Percentiles rank a stretch among this genome's conserved stretches.
phyloP scores from a whole-genome alignment of 345 rosid genomes.

The Abelmoschus esculentus region DNA sequence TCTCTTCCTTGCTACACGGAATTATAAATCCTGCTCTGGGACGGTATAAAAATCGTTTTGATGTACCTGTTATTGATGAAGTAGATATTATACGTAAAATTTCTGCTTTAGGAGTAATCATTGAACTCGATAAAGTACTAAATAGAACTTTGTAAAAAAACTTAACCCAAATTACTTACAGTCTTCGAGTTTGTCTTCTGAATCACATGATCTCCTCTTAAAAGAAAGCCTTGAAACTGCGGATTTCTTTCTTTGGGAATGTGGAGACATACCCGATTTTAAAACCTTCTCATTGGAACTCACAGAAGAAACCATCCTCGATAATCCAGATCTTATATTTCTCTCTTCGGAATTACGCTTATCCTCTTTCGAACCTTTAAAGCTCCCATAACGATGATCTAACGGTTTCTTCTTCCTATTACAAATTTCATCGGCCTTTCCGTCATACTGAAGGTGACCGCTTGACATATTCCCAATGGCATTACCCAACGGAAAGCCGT shows the following conservation, averaged over 20 bases:
- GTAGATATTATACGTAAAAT: background rate
- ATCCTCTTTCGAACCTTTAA: slow-evolving; percentile 6
- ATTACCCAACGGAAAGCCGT: slow-evolving; percentile 43
- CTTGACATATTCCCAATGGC: slow-evolving; percentile 35
- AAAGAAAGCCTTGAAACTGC: slow-evolving; percentile 18
- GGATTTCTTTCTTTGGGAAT: slow-evolving; percentile 17
- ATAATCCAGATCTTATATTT: slow-evolving; percentile 13
- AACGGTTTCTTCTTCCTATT: slow-evolving; percentile 5
- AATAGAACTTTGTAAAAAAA: background rate
- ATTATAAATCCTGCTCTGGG: slow-evolving; percentile 56
- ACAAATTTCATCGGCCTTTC: slow-evolving; percentile 5
- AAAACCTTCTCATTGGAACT: slow-evolving; percentile 31
- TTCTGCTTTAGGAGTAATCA: background rate
- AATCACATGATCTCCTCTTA: slow-evolving; percentile 52
- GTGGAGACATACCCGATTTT: slow-evolving; percentile 16
- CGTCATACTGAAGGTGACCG: slow-evolving; percentile 63
- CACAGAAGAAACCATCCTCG: slow-evolving; percentile 22
- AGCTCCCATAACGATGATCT: slow-evolving; percentile 7
- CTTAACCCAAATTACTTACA: slow-evolving; percentile 1
- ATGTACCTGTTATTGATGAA: slow-evolving; percentile 36
- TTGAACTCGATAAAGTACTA: background rate
- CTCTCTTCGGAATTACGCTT: slow-evolving; percentile 5
- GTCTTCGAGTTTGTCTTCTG: slow-evolving; percentile 28
- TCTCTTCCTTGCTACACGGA: slow-evolving; percentile 43
- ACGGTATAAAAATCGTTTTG: slow-evolving; percentile 46